Evolutionary conservation across 2,329 filamentous ascomycete genomes (phyloP).

Genomic region (Alternaria atra): DNA sequence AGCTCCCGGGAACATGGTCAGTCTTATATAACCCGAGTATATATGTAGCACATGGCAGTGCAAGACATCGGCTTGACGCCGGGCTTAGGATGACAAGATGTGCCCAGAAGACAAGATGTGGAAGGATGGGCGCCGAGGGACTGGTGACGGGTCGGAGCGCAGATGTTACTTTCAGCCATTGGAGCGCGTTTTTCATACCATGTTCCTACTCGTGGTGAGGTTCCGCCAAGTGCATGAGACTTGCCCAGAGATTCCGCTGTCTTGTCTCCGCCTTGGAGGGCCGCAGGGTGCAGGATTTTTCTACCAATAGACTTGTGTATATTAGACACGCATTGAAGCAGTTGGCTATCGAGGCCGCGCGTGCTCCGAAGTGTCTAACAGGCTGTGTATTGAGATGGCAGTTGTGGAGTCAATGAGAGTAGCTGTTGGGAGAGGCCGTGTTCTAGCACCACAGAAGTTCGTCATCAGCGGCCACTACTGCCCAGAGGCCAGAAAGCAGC

Average conservation of each 20-base stretch:
- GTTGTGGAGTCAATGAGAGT: neutral
- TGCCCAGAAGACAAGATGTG: constrained; percentile 4
- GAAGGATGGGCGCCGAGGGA: neutral
- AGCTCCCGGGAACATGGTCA: neutral
- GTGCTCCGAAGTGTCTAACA: neutral
- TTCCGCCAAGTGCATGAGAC: constrained; percentile 11
- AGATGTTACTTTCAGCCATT: neutral
- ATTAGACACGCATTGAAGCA: neutral
- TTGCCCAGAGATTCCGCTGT: constrained; percentile 15
- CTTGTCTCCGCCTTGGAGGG: constrained; percentile 13
- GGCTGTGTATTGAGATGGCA: neutral
- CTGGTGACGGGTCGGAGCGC: neutral
- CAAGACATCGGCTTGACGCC: neutral
- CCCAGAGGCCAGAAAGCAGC: neutral
- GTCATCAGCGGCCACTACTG: neutral
- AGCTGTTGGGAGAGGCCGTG: neutral
- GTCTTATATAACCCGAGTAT: constrained; percentile 6
- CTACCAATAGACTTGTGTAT: neutral
- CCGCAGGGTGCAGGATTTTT: neutral
- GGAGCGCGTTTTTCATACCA: neutral
- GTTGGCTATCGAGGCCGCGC: constrained; percentile 1
- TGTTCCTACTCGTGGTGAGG: constrained; percentile 1
- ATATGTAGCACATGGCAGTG: neutral
- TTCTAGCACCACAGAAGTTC: neutral
- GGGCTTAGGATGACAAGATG: constrained; percentile 1